A percentile compares a stretch with the other conserved stretches of the same genome.
Conservation (phyloP, 2,329 filamentous ascomycete genomes). For the Geosmithia flava region DNA sequence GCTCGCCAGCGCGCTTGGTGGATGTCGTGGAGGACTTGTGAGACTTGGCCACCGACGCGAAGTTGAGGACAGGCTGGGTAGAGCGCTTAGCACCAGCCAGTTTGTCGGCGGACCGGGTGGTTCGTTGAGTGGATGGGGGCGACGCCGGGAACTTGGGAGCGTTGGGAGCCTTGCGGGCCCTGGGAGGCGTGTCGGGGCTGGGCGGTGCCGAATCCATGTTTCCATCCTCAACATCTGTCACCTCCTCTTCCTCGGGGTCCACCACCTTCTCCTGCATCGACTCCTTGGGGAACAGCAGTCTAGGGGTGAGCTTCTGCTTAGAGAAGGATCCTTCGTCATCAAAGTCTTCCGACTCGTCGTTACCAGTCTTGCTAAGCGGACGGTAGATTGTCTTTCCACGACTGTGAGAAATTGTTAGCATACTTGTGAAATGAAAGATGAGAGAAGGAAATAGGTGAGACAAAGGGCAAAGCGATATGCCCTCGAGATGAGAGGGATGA, state of each 20-base stretch:
- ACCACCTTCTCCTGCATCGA: constrained; percentile 28
- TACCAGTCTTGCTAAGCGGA: constrained; percentile 24
- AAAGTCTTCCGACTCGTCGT: constrained; percentile 15
- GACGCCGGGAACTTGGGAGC: constrained; percentile 46
- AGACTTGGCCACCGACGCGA: not conserved
- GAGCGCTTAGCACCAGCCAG: constrained; percentile 22
- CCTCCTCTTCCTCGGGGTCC: constrained; percentile 39
- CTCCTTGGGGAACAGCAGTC: constrained; percentile 53
- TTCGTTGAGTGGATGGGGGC: constrained; percentile 48
- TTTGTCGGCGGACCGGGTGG: constrained; percentile 44
- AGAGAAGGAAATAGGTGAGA: too few relatives aligned
- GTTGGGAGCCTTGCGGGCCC: constrained; percentile 32
- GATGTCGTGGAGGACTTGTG: not conserved
- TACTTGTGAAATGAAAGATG: constrained; percentile 1
- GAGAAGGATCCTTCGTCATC: constrained; percentile 11
- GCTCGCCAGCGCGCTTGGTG: not conserved
- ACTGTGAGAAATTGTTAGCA: constrained; percentile 27
- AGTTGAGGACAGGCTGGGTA: not conserved
- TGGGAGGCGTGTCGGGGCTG: constrained; percentile 24
- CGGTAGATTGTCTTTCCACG: constrained; percentile 71
- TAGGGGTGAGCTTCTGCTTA: constrained; percentile 52
- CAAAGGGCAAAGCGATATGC: too few relatives aligned
- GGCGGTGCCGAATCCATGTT: constrained; percentile 18
- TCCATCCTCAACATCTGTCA: constrained; percentile 43
- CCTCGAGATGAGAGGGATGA: not conserved